Conservation (phyloP, 257 asterid species). For the Salvia miltiorrhiza region DNA sequence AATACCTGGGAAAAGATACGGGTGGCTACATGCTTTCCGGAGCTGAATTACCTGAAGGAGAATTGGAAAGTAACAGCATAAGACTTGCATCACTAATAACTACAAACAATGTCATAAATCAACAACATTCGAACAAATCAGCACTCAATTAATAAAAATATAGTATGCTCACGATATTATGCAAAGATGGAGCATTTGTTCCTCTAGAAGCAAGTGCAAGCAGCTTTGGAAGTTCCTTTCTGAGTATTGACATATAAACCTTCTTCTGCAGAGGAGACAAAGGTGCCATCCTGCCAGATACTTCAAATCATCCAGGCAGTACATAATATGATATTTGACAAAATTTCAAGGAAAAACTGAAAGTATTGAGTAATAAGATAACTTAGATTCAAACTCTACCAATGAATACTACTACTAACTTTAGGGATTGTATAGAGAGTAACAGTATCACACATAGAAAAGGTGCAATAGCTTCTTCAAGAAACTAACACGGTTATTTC, state of each 20-base stretch:
- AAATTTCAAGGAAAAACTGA: background rate
- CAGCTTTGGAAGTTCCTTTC: conserved; percentile 85
- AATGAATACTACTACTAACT: conserved; percentile 2
- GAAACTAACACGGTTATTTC: conserved; percentile 86
- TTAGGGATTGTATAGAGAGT: conserved; percentile 8
- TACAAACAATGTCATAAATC: conserved; percentile 10
- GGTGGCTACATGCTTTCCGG: conserved; percentile 96
- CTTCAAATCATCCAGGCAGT: conserved; percentile 20
- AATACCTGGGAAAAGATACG: conserved; percentile 92
- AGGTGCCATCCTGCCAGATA: conserved; percentile 70
- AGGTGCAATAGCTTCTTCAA: conserved; percentile 12
- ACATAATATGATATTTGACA: background rate
- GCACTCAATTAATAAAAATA: background rate
- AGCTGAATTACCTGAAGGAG: conserved; percentile 83
- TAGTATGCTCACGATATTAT: conserved; percentile 62
- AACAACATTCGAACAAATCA: background rate
- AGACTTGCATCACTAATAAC: conserved; percentile 11
- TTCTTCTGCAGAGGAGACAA: conserved; percentile 74
- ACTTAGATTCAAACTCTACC: conserved; percentile 17
- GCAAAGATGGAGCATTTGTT: conserved; percentile 63
- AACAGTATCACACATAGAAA: conserved; percentile 3
- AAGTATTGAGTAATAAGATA: background rate
- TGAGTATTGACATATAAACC: conserved; percentile 79
- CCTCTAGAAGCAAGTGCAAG: conserved; percentile 83
- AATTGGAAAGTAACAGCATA: conserved; percentile 23